Conservation (phyloP, 768 basidiomycete species). For the Suillus subalutaceus region DNA sequence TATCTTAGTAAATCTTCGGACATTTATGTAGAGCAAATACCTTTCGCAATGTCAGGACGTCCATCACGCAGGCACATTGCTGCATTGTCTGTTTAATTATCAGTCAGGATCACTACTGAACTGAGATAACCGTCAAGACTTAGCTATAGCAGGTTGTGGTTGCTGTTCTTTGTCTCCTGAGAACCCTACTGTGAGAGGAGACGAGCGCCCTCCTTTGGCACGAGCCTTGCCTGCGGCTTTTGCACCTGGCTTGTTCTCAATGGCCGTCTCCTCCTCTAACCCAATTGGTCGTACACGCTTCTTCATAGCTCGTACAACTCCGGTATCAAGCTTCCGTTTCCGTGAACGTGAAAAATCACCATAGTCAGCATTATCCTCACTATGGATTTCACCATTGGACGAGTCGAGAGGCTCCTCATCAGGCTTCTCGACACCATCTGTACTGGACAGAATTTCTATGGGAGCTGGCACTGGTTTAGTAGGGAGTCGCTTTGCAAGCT, state of each 20-base stretch:
- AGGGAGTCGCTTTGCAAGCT: neutral
- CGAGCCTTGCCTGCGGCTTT: neutral
- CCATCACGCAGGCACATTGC: neutral
- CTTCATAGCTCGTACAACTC: neutral
- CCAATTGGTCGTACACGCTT: neutral
- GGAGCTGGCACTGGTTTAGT: neutral
- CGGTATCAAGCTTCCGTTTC: neutral
- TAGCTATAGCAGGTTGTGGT: neutral
- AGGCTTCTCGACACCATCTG: neutral
- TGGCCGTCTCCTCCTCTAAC: neutral
- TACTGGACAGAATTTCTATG: neutral
- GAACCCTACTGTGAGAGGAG: neutral
- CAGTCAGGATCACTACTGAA: neutral
- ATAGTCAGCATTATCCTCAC: neutral
- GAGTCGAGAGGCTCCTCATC: neutral
- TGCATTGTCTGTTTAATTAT: neutral
- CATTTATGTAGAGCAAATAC: neutral
- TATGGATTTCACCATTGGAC: neutral
- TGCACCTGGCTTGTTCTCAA: neutral
- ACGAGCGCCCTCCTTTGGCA: neutral
- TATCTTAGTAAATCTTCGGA: neutral
- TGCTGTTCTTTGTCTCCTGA: neutral
- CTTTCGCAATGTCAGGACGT: neutral
- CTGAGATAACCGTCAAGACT: neutral
- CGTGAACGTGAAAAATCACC: neutral